These are phyloP conservation scores for Chalciporus sp. DNA, from an alignment of 1,284 basidiomycete genomes.

Conservation along the genomic window DNA sequence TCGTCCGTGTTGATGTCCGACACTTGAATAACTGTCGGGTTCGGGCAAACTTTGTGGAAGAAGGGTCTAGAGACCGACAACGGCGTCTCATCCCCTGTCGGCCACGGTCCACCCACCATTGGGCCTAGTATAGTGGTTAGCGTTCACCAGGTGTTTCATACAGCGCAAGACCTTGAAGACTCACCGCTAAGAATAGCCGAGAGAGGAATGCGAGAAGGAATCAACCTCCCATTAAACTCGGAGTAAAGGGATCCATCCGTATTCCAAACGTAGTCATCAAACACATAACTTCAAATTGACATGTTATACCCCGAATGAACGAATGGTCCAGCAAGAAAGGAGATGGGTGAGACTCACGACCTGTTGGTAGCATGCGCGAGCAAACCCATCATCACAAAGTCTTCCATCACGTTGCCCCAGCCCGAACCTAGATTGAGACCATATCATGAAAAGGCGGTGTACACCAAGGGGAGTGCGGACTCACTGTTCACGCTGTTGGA, in stretches of 20 bases:
- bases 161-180: not conserved
- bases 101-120: conserved; percentile 41
- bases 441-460: too few relatives aligned
- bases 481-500: conserved; percentile 33
- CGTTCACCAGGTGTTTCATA: not conserved
- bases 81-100: conserved; percentile 34
- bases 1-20: conserved; percentile 30
- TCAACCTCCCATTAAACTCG: conserved; percentile 33
- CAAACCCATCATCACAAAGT: conserved; percentile 38
- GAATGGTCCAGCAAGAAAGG: not conserved
- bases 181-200: conserved; percentile 34
- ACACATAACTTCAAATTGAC: conserved; percentile 38
- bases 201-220: conserved; percentile 41
- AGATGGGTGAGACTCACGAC: conserved; percentile 31
- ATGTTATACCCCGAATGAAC: not conserved
- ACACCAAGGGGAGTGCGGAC: not conserved
- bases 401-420: conserved; percentile 48
- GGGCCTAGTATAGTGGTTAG: conserved; percentile 32
- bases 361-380: conserved; percentile 36
- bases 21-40: conserved; percentile 33
- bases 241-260: conserved; percentile 31
- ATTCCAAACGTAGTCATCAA: conserved; percentile 43
- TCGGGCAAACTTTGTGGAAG: conserved; percentile 42
- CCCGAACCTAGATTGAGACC: conserved; percentile 34
- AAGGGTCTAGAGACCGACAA: conserved; percentile 38